These are phyloP conservation scores for Schoenoplectus tabernaemontani DNA, from an alignment of 202 grass and related monocot genomes.

Conservation along the genomic window DNA sequence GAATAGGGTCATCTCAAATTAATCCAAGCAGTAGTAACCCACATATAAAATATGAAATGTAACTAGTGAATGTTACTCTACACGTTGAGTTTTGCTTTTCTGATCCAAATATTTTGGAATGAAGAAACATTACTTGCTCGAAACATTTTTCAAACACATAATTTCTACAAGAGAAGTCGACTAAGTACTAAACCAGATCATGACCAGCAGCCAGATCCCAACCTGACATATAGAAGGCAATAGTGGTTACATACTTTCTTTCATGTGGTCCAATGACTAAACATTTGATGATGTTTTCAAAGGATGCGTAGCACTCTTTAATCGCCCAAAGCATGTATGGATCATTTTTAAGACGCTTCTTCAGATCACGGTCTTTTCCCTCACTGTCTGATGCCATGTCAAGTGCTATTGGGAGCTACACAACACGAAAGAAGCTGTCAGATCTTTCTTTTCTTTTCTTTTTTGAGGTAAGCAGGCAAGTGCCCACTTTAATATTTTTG, in stretches of 20 bases:
- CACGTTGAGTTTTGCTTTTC: neutral
- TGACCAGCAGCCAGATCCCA: neutral
- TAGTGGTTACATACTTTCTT: slow-evolving; percentile 39
- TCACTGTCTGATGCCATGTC: slow-evolving; percentile 93
- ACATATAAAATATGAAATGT: neutral
- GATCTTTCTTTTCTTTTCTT: no score
- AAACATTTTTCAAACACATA: neutral
- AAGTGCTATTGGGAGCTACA: slow-evolving; percentile 86
- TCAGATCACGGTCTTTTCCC: slow-evolving; percentile 76
- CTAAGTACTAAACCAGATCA: neutral
- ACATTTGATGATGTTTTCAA: slow-evolving; percentile 80
- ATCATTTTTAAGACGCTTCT: slow-evolving; percentile 66
- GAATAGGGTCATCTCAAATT: neutral
- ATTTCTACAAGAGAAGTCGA: neutral
- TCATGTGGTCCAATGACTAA: slow-evolving; percentile 57
- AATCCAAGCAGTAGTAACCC: neutral
- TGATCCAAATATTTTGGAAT: neutral
- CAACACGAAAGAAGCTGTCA: neutral
- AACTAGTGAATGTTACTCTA: neutral
- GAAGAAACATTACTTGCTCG: neutral
- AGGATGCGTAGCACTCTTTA: slow-evolving; percentile 80
- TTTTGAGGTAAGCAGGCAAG: no score
- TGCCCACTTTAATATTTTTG: no score
- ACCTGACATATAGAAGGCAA: neutral
- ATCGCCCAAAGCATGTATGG: slow-evolving; percentile 75